A percentile compares a stretch with the other conserved stretches of the same genome.
phyloP scores from a whole-genome alignment of 2,329 filamentous ascomycete species.

The Clarireedia sp. region DNA sequence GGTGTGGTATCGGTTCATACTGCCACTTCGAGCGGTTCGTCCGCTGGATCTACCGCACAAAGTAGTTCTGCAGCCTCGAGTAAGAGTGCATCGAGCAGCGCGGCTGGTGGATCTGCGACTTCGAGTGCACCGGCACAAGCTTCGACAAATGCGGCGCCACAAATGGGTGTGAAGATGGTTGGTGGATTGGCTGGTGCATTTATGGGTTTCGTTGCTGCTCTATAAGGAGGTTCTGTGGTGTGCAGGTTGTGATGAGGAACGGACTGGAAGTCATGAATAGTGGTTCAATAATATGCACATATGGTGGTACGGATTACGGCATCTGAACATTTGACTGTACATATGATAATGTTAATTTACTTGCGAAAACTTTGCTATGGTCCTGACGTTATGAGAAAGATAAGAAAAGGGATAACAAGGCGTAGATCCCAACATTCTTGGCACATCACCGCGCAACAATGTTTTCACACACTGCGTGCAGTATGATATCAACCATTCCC shows the following conservation, averaged over 20 bases:
- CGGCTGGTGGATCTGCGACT: not conserved
- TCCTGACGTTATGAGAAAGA: too few species aligned
- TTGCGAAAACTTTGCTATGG: too few species aligned
- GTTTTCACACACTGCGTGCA: too few species aligned
- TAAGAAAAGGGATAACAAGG: too few species aligned
- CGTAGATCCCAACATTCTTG: too few species aligned
- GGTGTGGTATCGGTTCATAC: not conserved
- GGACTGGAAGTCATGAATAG: not conserved
- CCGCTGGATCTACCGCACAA: not conserved
- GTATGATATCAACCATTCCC: too few species aligned
- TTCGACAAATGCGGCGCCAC: not conserved
- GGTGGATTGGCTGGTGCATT: constrained; percentile 2
- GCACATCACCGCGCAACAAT: too few species aligned
- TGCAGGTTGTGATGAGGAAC: not conserved
- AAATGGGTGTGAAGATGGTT: not conserved
- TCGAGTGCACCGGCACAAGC: not conserved
- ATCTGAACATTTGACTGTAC: too few species aligned
- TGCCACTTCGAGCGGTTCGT: not conserved
- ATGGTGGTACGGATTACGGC: too few species aligned
- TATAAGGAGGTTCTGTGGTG: not conserved
- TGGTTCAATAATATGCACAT: not conserved
- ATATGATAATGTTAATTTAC: too few species aligned
- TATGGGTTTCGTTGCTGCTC: not conserved
- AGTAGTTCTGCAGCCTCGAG: not conserved
- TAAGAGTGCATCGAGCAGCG: not conserved